These are phyloP conservation scores for Coniochaeta sp. DNA, from an alignment of 2,329 filamentous ascomycete species.

Conservation along the genomic window DNA sequence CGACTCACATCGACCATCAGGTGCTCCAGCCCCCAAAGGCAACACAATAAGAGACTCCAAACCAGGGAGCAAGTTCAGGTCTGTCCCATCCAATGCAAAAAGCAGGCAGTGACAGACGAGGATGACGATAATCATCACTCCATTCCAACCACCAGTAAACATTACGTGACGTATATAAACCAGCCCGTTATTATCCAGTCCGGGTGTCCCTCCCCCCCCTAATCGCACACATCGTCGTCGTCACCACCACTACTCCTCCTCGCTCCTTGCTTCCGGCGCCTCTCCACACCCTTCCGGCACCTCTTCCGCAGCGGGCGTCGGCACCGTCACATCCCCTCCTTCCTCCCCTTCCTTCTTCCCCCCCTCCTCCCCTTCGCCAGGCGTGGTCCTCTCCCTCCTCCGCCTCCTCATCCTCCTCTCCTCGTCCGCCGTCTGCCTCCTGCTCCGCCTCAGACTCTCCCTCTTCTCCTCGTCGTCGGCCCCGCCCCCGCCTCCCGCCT, in stretches of 20 bases:
- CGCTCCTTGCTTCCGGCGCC: too few species aligned
- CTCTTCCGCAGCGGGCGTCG: not conserved
- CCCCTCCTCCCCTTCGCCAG: constrained; percentile 32
- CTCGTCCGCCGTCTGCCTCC: constrained; percentile 70
- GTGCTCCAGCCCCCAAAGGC: too few species aligned
- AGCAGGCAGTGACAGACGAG: too few species aligned
- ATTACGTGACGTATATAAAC: not conserved
- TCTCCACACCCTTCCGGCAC: not conserved
- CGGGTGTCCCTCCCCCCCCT: not conserved
- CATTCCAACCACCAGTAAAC: not conserved
- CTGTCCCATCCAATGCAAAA: too few species aligned
- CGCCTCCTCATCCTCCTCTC: constrained; percentile 63
- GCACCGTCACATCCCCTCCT: not conserved
- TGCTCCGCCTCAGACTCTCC: constrained; percentile 51
- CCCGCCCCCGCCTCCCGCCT: constrained; percentile 47
- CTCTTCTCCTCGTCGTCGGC: constrained; percentile 46
- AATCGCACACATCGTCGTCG: not conserved
- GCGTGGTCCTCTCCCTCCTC: constrained; percentile 53
- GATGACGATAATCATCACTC: not conserved
- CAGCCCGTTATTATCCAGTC: not conserved
- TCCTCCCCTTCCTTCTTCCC: not conserved
- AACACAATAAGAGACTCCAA: too few species aligned
- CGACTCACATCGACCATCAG: too few species aligned
- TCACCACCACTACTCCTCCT: not conserved
- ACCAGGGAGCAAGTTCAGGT: too few species aligned